Evolutionary conservation across 108 stramenopile genomes (phyloP).

Genomic region (Nitzschia sp.): DNA sequence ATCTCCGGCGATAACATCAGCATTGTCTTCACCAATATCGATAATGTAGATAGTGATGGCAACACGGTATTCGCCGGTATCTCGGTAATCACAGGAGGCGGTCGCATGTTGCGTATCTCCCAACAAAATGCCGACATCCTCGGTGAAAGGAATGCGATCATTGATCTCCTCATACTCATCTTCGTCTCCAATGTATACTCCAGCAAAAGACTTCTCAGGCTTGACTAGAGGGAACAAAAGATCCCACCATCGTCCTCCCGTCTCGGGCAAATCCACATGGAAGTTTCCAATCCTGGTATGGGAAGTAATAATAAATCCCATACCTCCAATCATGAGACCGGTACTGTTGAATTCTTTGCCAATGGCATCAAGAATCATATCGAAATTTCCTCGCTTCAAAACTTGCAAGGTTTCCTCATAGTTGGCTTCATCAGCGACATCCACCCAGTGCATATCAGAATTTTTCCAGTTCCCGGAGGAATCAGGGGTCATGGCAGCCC

Average conservation of each 20-base stretch:
- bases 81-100: conserved; percentile 49
- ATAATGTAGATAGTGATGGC: conserved; percentile 51
- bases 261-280: conserved; percentile 33
- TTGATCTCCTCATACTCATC: conserved; percentile 25
- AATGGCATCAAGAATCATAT: conserved; percentile 47
- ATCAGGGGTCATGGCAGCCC: conserved; percentile 44
- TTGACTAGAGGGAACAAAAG: conserved; percentile 55
- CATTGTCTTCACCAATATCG: conserved; percentile 22
- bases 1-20: background rate
- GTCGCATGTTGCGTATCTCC: conserved; percentile 52
- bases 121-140: conserved; percentile 41
- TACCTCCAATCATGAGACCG: conserved; percentile 43
- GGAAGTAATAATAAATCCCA: conserved; percentile 50
- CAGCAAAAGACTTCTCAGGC: conserved; percentile 39
- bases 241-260: conserved; percentile 43
- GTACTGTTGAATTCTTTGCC: conserved; percentile 40
- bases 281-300: conserved; percentile 38
- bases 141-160: conserved; percentile 27
- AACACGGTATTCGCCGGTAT: conserved; percentile 40
- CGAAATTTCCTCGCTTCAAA: conserved; percentile 43
- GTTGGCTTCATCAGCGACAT: conserved; percentile 44
- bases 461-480: conserved; percentile 3
- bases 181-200: conserved; percentile 27
- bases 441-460: conserved; percentile 52
- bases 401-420: conserved; percentile 52